phyloP scores from a whole-genome alignment of 164 flowering plant genomes.

The Warburgia ugandensis region DNA sequence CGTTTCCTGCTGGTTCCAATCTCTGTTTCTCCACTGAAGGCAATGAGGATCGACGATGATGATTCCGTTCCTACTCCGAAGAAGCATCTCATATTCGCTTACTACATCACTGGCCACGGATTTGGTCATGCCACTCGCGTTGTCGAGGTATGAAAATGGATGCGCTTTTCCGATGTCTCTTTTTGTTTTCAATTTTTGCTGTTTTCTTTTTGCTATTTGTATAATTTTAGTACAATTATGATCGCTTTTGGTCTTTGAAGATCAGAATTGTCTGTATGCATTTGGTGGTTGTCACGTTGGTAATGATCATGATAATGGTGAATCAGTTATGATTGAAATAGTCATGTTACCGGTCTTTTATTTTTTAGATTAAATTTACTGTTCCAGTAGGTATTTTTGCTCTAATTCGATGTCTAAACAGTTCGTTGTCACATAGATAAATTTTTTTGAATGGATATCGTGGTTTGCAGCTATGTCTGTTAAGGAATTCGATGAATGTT shows the following conservation, averaged over 20 bases:
- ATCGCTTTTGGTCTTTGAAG: not conserved
- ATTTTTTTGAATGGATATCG: too few species aligned
- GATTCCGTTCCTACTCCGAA: too few species aligned
- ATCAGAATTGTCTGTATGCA: not conserved
- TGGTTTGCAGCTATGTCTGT: too few species aligned
- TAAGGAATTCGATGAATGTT: too few species aligned
- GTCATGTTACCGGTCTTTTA: too few species aligned
- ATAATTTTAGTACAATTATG: not conserved
- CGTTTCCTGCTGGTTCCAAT: too few species aligned
- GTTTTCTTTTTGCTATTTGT: not conserved
- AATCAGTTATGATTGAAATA: not conserved
- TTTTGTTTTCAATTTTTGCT: not conserved
- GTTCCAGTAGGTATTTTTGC: too few species aligned
- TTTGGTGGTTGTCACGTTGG: not conserved
- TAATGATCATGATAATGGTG: not conserved
- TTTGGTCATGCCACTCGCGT: constrained; percentile 99
- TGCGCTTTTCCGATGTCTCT: not conserved
- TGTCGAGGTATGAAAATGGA: constrained; percentile 49
- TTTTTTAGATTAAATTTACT: too few species aligned
- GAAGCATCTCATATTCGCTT: constrained; percentile 72
- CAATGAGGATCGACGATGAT: too few species aligned
- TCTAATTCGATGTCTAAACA: too few species aligned
- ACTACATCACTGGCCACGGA: constrained; percentile 97
- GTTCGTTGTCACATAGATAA: too few species aligned
- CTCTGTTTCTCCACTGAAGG: too few species aligned